Evolutionary conservation across 192 early-diverging fungal genomes (phyloP).

Genomic region (Umbelopsis ramanniana): DNA sequence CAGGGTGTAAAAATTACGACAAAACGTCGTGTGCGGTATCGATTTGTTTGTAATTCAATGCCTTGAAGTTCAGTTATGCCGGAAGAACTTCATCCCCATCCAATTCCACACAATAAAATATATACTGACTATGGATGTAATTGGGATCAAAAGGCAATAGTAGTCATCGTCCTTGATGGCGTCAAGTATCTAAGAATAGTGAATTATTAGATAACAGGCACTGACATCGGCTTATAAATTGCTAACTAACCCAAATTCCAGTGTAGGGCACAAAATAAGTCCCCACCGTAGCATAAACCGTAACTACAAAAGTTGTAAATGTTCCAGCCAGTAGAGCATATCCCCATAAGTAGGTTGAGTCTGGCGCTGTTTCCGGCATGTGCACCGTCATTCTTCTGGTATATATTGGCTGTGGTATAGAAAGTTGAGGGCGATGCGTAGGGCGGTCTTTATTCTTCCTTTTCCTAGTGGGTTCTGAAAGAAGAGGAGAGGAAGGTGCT

Average conservation of each 20-base stretch:
- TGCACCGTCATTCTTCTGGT: constrained; percentile 59
- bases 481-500: not conserved
- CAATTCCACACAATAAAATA: constrained; percentile 90
- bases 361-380: constrained; percentile 61
- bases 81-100: constrained; percentile 94
- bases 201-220: not conserved
- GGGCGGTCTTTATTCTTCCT: not conserved
- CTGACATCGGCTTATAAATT: not conserved
- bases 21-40: too few relatives aligned
- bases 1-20: too few relatives aligned
- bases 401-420: constrained; percentile 26
- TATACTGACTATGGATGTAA: constrained; percentile 74
- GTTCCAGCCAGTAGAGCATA: constrained; percentile 64
- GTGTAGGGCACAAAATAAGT: constrained; percentile 74
- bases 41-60: too few relatives aligned
- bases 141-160: constrained; percentile 83
- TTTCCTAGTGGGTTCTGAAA: not conserved
- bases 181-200: constrained; percentile 55
- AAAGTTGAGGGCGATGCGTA: not conserved
- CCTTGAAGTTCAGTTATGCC: constrained; percentile 67
- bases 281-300: constrained; percentile 69
- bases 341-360: constrained; percentile 72
- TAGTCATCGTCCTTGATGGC: constrained; percentile 77
- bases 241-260: constrained; percentile 53
- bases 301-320: constrained; percentile 60